phyloP scores from a whole-genome alignment of 345 rosid genomes.

The Rhizophora apiculata region DNA sequence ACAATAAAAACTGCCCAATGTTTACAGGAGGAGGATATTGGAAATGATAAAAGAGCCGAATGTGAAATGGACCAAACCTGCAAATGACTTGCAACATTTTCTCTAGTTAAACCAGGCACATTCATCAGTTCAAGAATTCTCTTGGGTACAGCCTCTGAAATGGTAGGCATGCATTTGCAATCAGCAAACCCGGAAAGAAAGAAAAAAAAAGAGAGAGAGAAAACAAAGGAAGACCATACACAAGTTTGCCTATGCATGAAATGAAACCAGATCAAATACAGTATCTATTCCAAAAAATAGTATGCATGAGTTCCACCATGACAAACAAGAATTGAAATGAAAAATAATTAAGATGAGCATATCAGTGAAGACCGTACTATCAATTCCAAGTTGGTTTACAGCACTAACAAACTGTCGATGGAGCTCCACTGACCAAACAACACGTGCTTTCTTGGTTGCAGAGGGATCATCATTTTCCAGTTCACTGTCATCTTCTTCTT shows the following conservation, averaged over 20 bases:
- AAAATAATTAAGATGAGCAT: constrained; percentile 12
- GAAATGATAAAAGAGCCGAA: background rate
- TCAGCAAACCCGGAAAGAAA: constrained; percentile 9
- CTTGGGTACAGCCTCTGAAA: constrained; percentile 85
- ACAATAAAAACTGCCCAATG: background rate
- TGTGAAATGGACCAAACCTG: constrained; percentile 47
- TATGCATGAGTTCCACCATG: too few species aligned
- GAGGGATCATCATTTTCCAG: constrained; percentile 58
- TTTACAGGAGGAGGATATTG: background rate
- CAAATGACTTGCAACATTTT: constrained; percentile 87
- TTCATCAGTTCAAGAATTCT: constrained; percentile 83
- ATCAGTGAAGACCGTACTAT: constrained; percentile 51
- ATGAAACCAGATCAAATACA: constrained; percentile 4
- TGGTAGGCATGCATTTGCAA: constrained; percentile 8
- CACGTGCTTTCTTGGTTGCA: constrained; percentile 68
- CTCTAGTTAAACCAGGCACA: constrained; percentile 74
- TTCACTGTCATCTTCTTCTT: constrained; percentile 56
- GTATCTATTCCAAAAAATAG: background rate
- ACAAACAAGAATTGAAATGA: background rate
- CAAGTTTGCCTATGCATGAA: constrained; percentile 8
- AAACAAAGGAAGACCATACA: constrained; percentile 1
- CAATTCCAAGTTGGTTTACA: constrained; percentile 76
- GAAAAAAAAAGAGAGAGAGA: background rate
- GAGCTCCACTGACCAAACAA: constrained; percentile 89
- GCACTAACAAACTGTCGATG: constrained; percentile 85